Conservation (phyloP, 202 grass and related monocot species). For the Schoenoplectus tabernaemontani region DNA sequence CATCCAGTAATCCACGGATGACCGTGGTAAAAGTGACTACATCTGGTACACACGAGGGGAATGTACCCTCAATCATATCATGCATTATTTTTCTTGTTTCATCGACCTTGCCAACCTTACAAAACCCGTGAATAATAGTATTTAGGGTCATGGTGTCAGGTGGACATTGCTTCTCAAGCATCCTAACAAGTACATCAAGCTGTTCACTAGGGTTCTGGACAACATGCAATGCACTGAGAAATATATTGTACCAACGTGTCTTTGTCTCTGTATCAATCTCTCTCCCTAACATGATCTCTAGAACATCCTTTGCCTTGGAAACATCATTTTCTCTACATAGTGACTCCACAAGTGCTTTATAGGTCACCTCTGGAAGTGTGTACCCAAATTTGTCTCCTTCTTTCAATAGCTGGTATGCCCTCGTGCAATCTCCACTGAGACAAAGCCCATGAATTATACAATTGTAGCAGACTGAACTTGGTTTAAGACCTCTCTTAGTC, state of each 20-base stretch:
- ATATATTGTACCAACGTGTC: slow-evolving; percentile 79
- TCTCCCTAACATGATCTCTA: slow-evolving; percentile 44
- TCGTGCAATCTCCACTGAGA: slow-evolving; percentile 42
- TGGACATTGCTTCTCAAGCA: slow-evolving; percentile 65
- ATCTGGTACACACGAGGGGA: slow-evolving; percentile 43
- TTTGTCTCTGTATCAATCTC: slow-evolving; percentile 25
- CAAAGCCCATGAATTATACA: slow-evolving; percentile 80
- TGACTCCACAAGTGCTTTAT: slow-evolving; percentile 52
- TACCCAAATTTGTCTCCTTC: slow-evolving; percentile 50
- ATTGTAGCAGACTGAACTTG: slow-evolving; percentile 68
- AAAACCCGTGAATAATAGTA: slow-evolving; percentile 81
- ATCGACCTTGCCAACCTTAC: slow-evolving; percentile 34
- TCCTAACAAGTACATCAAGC: slow-evolving; percentile 62
- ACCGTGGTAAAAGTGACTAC: slow-evolving; percentile 80
- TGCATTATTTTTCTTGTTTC: slow-evolving; percentile 74
- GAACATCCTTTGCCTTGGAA: slow-evolving; percentile 63
- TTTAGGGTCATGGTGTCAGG: slow-evolving; percentile 82
- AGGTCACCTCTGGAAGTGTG: slow-evolving; percentile 47
- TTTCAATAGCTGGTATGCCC: slow-evolving; percentile 65
- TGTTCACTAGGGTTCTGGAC: slow-evolving; percentile 64
- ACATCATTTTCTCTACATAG: no score
- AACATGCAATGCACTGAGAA: slow-evolving; percentile 53
- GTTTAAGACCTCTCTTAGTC: slow-evolving; percentile 55
- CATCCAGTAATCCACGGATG: slow-evolving; percentile 51
- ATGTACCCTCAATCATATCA: slow-evolving; percentile 56